These are phyloP conservation scores for Penicillium bovifimosum DNA, from an alignment of 495 filamentous ascomycete species.

Conservation along the genomic window DNA sequence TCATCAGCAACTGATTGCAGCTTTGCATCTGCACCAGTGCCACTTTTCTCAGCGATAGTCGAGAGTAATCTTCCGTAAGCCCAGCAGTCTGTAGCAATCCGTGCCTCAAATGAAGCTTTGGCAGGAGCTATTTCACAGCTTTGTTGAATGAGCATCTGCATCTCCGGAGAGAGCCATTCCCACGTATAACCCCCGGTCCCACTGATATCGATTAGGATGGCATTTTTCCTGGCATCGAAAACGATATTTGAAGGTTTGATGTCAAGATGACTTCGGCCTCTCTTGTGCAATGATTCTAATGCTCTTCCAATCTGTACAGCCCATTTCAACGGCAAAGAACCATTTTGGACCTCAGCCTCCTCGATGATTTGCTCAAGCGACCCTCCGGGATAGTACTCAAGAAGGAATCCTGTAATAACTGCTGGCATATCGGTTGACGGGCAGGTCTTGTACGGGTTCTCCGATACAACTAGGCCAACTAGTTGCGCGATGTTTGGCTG, in stretches of 20 bases:
- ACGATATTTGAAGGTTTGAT: constrained; percentile 23
- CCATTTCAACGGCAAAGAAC: constrained; percentile 9
- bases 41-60: constrained; percentile 7
- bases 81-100: constrained; percentile 16
- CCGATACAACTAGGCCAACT: constrained; percentile 14
- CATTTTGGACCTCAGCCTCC: constrained; percentile 2
- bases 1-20: constrained; percentile 6
- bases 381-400: constrained; percentile 16
- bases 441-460: constrained; percentile 13
- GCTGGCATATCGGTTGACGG: not conserved
- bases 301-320: constrained; percentile 10
- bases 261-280: constrained; percentile 14
- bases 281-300: constrained; percentile 6
- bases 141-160: constrained; percentile 5
- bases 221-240: constrained; percentile 13
- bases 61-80: constrained; percentile 19
- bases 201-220: constrained; percentile 20
- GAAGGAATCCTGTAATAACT: constrained; percentile 16
- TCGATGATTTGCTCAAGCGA: constrained; percentile 11
- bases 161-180: constrained; percentile 19
- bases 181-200: constrained; percentile 15
- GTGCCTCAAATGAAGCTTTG: constrained; percentile 3
- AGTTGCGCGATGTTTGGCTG: constrained; percentile 13
- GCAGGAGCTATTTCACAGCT: constrained; percentile 3
- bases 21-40: not conserved